Evolutionary conservation across 371 early-diverging fungal genomes (phyloP), one percentile per base, ranked within the genome.

Genomic region (Saksenaea oblongispora): DNA sequence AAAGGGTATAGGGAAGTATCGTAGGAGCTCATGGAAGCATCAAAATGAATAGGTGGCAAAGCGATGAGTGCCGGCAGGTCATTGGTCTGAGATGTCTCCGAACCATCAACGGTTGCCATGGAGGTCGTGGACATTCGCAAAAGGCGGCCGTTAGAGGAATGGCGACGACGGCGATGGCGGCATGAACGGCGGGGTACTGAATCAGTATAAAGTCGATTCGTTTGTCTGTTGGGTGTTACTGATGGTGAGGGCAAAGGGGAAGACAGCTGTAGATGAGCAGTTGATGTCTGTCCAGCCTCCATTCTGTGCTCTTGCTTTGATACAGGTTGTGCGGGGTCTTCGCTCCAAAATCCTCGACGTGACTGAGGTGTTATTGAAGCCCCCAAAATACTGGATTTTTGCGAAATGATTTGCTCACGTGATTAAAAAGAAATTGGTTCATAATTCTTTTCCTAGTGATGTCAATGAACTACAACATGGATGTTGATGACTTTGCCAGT

Each of bases 191-290:
- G 51, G 22, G 51, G 51, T 26, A 18, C 51, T 47, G 51, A 47
- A 17, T 47, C 51, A n/a, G 51, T 47, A 47, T 47, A 47, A 22
- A n/a, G n/a, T 47, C 51, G 51, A 47, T 47, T 47, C 8, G 51
- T 53, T 31, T 47, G 27, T 28, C 57, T 26, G 31, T 41, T 44
- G 9, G 65, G 56, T n/a, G 58, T 59, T 18, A 47, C 65, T n/a
- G 65, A 65, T 18, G 65, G 65, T 1, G 65, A 65, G 15, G 65
- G 65, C n/a, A 65, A 53, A 39, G 65, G 65, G 3, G 60, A 65
- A 2, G 60, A 55, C 55, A 65, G 35, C 28, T 65, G 65, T 26
- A 65, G 51, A 47, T 47, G 51, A 47, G 51, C 51, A 9, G 24
- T 47, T 47, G 51, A 47, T 47, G 51, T 47, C 51, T 47, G 51